Evolutionary conservation across 2,329 filamentous ascomycete genomes (phyloP), one percentile per base, ranked within the genome.

Genomic region (Dothideomycetes sp.): DNA sequence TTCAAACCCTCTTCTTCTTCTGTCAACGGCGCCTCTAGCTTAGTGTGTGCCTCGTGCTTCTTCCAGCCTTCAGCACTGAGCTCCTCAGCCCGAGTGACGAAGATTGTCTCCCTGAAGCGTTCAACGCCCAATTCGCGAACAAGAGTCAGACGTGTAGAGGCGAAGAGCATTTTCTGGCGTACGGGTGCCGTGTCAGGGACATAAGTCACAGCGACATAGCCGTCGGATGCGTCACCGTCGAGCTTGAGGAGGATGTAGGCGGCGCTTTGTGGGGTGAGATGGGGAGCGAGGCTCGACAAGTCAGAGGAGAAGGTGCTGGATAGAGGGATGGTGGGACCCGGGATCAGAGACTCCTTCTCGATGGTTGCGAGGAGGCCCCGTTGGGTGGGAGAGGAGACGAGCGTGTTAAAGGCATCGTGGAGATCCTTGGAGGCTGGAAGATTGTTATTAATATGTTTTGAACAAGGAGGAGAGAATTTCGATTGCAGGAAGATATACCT

Each of bases 131-230:
- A 69, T 61, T 89, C 83, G 31, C 84, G 74, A 36, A 81, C 73
- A 1, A 91, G 70, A 0, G 83, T 84, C 50, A 88, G 67, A 8
- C 83, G 74, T 19, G 84, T 88, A 17, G 78, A 75, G 4, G 84
- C 84, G 58, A 89, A 88, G 16, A 91, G 73, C 80, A 85, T 91
- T 69, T 91, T 91, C 58, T 86, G 81, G 30, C 84, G 78, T 41
- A 91, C 84, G 19, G 80, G 81, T 30, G 84, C 84, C 1, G 75
- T 57, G 59, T 89, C 82, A 18, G 84, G 85, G 4, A 91, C 77
- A 58, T 87, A 91, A 27, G 83, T 86, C 27, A 88, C 66, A 34
- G 79, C 81, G 18, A 82, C 63, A 47, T 87, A 77, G 47, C 60
- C 61, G 41, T 57, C 50, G 31, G 55, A 37, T 32, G 44, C 32